A percentile compares a stretch with the other conserved stretches of the same genome.
Evolutionary conservation across 2,329 filamentous ascomycete species (phyloP).

Genomic region (Arthrobotrys conoides): DNA sequence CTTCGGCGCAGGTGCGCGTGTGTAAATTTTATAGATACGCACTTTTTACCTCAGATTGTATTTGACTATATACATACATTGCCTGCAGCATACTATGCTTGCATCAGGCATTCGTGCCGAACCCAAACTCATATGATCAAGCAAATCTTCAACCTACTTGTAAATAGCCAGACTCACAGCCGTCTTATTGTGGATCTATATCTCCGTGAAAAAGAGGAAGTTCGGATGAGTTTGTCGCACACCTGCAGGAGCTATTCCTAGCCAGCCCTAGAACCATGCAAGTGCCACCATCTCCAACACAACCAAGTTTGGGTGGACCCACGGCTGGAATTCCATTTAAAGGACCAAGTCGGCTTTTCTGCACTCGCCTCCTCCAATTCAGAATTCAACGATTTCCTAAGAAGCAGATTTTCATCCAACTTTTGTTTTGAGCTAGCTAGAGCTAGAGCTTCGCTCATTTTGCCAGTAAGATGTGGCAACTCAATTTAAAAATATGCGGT

Average conservation of each 20-base stretch:
- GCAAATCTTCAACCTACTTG: background rate
- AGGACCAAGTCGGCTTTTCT: conserved; percentile 3
- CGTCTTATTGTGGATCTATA: conserved; percentile 6
- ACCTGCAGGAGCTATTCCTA: conserved; percentile 13
- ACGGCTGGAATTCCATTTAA: conserved; percentile 21
- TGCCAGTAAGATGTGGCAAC: background rate
- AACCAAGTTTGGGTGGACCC: conserved; percentile 9
- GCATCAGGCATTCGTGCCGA: conserved; percentile 20
- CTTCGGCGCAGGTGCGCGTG: background rate
- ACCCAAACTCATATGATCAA: background rate
- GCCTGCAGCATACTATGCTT: background rate
- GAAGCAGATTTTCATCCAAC: background rate
- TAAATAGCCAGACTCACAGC: background rate
- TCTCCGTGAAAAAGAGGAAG: conserved; percentile 34
- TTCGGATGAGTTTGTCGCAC: conserved; percentile 31
- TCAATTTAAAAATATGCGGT: background rate
- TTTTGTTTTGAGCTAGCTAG: background rate
- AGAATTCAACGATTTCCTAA: background rate
- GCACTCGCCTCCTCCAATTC: conserved; percentile 19
- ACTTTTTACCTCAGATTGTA: background rate
- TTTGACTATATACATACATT: background rate
- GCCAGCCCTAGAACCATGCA: background rate
- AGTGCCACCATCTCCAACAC: conserved; percentile 23
- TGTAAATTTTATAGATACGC: conserved; percentile 6
- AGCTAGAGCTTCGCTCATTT: background rate